A percentile compares a stretch with the other conserved stretches of the same genome.
These are phyloP conservation scores for Penicillium vulpinum DNA, from an alignment of 2,329 filamentous ascomycete species.

Conservation along the genomic window DNA sequence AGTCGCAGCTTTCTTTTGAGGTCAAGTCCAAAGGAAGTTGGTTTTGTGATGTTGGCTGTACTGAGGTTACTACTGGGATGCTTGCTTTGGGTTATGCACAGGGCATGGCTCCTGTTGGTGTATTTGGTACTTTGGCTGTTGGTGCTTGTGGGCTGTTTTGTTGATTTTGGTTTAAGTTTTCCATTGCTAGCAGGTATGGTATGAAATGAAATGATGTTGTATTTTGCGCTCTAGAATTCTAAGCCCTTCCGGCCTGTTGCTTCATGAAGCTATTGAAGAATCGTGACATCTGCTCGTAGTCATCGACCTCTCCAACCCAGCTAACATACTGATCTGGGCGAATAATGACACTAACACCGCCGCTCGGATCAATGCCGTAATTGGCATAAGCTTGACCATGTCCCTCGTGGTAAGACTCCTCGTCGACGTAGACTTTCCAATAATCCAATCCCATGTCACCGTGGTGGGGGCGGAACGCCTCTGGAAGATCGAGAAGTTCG, in stretches of 20 bases:
- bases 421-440: conserved; percentile 58
- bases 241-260: neutral
- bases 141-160: too few species aligned
- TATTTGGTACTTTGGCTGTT: too few species aligned
- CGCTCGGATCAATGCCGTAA: conserved; percentile 51
- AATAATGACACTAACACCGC: conserved; percentile 52
- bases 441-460: conserved; percentile 56
- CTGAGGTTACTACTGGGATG: too few species aligned
- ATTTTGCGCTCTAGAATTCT: too few species aligned
- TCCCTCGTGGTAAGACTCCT: conserved; percentile 49
- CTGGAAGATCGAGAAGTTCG: conserved; percentile 53
- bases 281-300: conserved; percentile 17
- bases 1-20: too few species aligned
- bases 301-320: conserved; percentile 25
- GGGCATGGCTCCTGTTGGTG: too few species aligned
- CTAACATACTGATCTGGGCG: conserved; percentile 58
- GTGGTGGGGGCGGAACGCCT: conserved; percentile 51
- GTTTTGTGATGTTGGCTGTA: too few species aligned
- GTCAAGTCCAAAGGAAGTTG: too few species aligned
- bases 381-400: conserved; percentile 57
- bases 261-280: conserved; percentile 19
- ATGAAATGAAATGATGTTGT: too few species aligned
- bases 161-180: too few species aligned
- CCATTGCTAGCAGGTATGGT: too few species aligned
- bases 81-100: too few species aligned